Conservation (phyloP, 1,284 basidiomycete genomes). For the Calocybe gambosa region DNA sequence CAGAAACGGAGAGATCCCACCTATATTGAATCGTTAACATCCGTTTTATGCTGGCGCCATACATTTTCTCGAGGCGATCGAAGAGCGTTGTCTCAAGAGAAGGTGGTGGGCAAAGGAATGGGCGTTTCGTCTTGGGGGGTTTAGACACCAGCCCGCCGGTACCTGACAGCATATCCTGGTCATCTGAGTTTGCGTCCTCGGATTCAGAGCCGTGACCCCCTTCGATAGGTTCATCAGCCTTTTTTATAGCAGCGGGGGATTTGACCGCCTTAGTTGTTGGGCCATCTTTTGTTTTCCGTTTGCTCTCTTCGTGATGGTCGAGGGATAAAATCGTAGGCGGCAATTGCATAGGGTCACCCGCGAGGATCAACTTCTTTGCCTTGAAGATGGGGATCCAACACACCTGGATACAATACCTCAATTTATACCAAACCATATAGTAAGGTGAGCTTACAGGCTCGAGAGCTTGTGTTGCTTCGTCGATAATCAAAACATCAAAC, state of each 20-base stretch:
- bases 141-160: neutral
- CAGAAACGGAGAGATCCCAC: slow-evolving; percentile 32
- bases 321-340: slow-evolving; percentile 87
- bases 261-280: slow-evolving; percentile 13
- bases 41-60: slow-evolving; percentile 77
- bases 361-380: slow-evolving; percentile 81
- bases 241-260: slow-evolving; percentile 7
- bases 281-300: slow-evolving; percentile 23
- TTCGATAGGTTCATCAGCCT: neutral
- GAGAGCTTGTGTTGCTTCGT: slow-evolving; percentile 95
- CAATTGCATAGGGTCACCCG: slow-evolving; percentile 87
- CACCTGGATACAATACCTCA: slow-evolving; percentile 42
- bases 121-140: neutral
- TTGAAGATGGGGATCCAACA: slow-evolving; percentile 97
- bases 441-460: slow-evolving; percentile 61
- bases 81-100: slow-evolving; percentile 89
- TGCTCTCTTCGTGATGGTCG: slow-evolving; percentile 34
- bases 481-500: slow-evolving; percentile 92
- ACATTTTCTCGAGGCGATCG: slow-evolving; percentile 83
- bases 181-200: neutral
- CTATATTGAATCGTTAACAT: slow-evolving; percentile 87
- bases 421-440: neutral
- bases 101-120: slow-evolving; percentile 54
- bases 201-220: slow-evolving; percentile 1
- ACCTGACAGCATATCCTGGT: slow-evolving; percentile 2